Evolutionary conservation across 305 asterid genomes (phyloP).

Genomic region (Solanum hybrid): DNA sequence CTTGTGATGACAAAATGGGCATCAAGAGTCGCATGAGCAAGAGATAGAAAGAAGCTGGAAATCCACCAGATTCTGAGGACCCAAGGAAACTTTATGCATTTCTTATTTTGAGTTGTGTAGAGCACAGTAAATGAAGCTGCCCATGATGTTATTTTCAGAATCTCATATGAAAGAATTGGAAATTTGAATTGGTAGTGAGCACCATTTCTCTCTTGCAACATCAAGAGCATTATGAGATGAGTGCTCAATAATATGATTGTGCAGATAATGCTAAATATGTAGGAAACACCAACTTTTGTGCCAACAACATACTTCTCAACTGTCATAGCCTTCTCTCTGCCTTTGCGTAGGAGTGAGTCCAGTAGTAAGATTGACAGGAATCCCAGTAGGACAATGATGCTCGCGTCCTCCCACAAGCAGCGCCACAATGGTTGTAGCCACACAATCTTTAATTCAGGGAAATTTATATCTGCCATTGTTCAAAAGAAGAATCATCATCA

Average conservation of each 20-base stretch:
- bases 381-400: constrained; percentile 45
- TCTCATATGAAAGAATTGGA: constrained; percentile 45
- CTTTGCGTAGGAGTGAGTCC: constrained; percentile 28
- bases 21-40: constrained; percentile 39
- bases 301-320: constrained; percentile 27
- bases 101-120: constrained; percentile 22
- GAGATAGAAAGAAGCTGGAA: constrained; percentile 50
- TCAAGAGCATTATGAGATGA: constrained; percentile 30
- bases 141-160: constrained; percentile 54
- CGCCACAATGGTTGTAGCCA: constrained; percentile 44
- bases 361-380: constrained; percentile 44
- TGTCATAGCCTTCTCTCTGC: constrained; percentile 23
- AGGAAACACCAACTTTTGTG: constrained; percentile 37
- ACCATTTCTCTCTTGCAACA: constrained; percentile 18
- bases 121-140: constrained; percentile 40
- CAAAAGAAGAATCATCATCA: not conserved
- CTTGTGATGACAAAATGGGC: constrained; percentile 23
- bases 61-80: constrained; percentile 80
- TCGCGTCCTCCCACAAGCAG: constrained; percentile 63
- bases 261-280: constrained; percentile 41
- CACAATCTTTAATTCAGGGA: constrained; percentile 21
- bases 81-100: constrained; percentile 47
- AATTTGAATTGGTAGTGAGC: constrained; percentile 34
- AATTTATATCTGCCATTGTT: constrained; percentile 28
- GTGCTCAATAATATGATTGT: constrained; percentile 44